phyloP scores from a whole-genome alignment of 805 yeast genomes.

The Pichia nakasei region DNA sequence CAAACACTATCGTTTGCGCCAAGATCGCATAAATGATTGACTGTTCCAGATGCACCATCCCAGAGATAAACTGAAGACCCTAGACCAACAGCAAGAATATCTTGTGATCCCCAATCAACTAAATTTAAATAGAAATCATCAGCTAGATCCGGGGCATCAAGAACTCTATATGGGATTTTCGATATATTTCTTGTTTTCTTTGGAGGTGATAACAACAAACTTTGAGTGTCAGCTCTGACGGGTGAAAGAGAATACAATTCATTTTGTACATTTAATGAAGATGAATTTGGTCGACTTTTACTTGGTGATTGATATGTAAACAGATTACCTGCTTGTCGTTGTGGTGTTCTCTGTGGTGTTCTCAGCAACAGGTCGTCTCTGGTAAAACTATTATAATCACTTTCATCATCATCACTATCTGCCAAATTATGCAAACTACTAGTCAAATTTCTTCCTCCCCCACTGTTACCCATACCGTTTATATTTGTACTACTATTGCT shows the following conservation, averaged over 20 bases:
- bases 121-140: slow-evolving; percentile 90
- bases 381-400: neutral
- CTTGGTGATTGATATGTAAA: slow-evolving; percentile 71
- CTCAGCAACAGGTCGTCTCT: slow-evolving; percentile 17
- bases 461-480: neutral
- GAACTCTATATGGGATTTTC: slow-evolving; percentile 82
- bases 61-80: slow-evolving; percentile 84
- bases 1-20: slow-evolving; percentile 62
- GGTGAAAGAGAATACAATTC: slow-evolving; percentile 79
- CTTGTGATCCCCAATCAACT: slow-evolving; percentile 93
- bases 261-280: slow-evolving; percentile 51
- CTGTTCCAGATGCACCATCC: slow-evolving; percentile 81
- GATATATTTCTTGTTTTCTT: slow-evolving; percentile 70
- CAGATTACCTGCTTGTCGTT: slow-evolving; percentile 40
- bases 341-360: slow-evolving; percentile 27
- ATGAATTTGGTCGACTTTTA: slow-evolving; percentile 52
- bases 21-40: slow-evolving; percentile 69
- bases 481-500: neutral
- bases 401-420: slow-evolving; percentile 3
- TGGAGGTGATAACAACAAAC: slow-evolving; percentile 70
- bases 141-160: slow-evolving; percentile 92
- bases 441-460: neutral
- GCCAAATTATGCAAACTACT: neutral
- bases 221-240: slow-evolving; percentile 81
- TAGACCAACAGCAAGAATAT: slow-evolving; percentile 81